These are phyloP conservation scores for Platanthera guangdongensis DNA, from an alignment of 106 monocot genomes.

Conservation along the genomic window DNA sequence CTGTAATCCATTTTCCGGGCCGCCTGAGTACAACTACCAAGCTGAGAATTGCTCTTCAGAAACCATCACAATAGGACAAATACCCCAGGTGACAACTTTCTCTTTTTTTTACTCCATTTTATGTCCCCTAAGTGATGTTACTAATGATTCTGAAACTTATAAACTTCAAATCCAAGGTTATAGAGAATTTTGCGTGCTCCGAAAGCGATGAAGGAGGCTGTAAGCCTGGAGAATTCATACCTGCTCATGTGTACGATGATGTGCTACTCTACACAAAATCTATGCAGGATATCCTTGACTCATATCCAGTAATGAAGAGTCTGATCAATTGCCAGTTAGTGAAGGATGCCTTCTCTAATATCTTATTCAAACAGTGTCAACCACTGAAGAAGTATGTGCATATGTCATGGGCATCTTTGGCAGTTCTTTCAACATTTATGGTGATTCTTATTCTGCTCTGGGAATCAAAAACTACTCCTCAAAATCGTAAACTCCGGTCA, in stretches of 20 bases:
- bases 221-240: conserved; percentile 39
- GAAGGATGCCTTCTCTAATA: conserved; percentile 73
- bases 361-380: conserved; percentile 46
- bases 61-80: conserved; percentile 63
- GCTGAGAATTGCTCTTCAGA: conserved; percentile 61
- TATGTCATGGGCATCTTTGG: conserved; percentile 59
- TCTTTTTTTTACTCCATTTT: neutral
- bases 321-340: conserved; percentile 61
- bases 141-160: neutral
- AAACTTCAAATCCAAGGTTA: conserved; percentile 23
- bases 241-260: conserved; percentile 28
- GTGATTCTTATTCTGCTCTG: conserved; percentile 27
- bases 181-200: conserved; percentile 57
- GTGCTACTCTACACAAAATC: conserved; percentile 45
- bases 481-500: neutral
- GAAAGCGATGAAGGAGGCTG: conserved; percentile 15
- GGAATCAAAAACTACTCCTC: conserved; percentile 2
- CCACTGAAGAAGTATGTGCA: conserved; percentile 47
- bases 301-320: conserved; percentile 54
- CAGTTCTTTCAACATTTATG: conserved; percentile 32
- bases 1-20: conserved; percentile 88
- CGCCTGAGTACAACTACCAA: conserved; percentile 74
- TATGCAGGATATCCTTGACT: conserved; percentile 56
- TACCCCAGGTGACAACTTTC: conserved; percentile 46
- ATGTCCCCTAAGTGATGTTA: neutral